A percentile compares a stretch with the other conserved stretches of the same genome.
Conservation (phyloP, 345 rosid species). For the Geranium brycei region DNA sequence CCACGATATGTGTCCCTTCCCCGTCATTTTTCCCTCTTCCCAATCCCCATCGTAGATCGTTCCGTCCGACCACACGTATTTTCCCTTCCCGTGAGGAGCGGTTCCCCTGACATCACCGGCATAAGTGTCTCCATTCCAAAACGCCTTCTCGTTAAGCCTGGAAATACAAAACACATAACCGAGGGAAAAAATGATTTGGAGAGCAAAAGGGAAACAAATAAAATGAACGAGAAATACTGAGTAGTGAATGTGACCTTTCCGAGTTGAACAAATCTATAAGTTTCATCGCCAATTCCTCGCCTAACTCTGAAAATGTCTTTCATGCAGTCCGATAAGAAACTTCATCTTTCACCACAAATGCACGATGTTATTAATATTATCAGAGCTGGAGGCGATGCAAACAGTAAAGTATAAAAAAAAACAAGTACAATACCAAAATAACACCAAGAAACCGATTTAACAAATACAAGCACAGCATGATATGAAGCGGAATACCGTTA, state of each 20-base stretch:
- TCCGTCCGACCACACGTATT: neutral
- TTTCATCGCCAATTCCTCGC: neutral
- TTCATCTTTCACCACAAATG: neutral
- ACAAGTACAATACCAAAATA: too few species aligned
- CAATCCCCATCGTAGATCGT: neutral
- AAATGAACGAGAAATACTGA: neutral
- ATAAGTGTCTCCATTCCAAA: neutral
- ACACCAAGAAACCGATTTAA: too few species aligned
- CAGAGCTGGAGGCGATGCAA: too few species aligned
- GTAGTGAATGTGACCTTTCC: neutral
- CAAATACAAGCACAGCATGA: too few species aligned
- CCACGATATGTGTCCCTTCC: neutral
- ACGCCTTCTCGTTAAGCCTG: neutral
- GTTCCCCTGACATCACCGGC: neutral
- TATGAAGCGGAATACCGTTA: too few species aligned
- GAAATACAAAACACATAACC: too few species aligned
- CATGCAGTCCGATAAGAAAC: neutral
- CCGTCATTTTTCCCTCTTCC: neutral
- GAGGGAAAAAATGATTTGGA: neutral
- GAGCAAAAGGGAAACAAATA: neutral
- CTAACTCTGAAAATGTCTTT: neutral
- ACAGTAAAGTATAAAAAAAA: too few species aligned
- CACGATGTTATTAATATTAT: too few species aligned
- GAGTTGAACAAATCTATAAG: neutral
- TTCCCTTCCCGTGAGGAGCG: neutral